phyloP scores from a whole-genome alignment of 495 filamentous ascomycete genomes.

The Penicillium alfredii region DNA sequence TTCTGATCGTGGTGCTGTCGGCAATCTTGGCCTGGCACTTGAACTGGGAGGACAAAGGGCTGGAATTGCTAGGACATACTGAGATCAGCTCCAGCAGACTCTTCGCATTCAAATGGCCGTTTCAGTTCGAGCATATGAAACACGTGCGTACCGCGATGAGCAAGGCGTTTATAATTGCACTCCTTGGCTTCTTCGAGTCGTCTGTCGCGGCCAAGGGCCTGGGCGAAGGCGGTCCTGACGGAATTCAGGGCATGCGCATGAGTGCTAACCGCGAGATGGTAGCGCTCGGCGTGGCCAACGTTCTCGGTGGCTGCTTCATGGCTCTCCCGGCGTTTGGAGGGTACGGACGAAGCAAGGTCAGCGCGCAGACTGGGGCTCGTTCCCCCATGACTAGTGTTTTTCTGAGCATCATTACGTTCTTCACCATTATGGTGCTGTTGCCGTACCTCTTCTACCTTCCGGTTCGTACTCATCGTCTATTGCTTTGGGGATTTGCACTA shows the following conservation, averaged over 20 bases:
- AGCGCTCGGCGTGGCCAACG: conserved; percentile 83
- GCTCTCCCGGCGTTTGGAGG: conserved; percentile 90
- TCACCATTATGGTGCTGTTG: conserved; percentile 73
- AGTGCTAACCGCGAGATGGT: conserved; percentile 94
- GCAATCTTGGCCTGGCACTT: conserved; percentile 74
- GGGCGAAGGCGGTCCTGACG: conserved; percentile 52
- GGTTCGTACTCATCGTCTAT: conserved; percentile 47
- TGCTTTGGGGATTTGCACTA: too few species aligned
- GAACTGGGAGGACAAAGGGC: conserved; percentile 72
- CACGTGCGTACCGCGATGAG: conserved; percentile 83
- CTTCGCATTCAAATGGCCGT: conserved; percentile 83
- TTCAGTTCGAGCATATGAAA: conserved; percentile 64
- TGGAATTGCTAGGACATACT: conserved; percentile 77
- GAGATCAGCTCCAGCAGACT: conserved; percentile 51
- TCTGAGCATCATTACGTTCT: conserved; percentile 71
- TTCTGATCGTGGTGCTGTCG: conserved; percentile 82
- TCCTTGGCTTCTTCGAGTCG: conserved; percentile 97
- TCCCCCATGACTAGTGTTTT: conserved; percentile 90
- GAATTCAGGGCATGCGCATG: conserved; percentile 67
- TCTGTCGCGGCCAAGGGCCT: conserved; percentile 95
- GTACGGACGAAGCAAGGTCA: conserved; percentile 94
- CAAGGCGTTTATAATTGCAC: conserved; percentile 87
- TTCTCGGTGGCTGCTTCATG: conserved; percentile 87
- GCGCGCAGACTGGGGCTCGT: conserved; percentile 80
- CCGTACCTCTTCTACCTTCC: conserved; percentile 94